Evolutionary conservation across 192 early-diverging fungal species (phyloP).

Genomic region (Coemansia sp.): DNA sequence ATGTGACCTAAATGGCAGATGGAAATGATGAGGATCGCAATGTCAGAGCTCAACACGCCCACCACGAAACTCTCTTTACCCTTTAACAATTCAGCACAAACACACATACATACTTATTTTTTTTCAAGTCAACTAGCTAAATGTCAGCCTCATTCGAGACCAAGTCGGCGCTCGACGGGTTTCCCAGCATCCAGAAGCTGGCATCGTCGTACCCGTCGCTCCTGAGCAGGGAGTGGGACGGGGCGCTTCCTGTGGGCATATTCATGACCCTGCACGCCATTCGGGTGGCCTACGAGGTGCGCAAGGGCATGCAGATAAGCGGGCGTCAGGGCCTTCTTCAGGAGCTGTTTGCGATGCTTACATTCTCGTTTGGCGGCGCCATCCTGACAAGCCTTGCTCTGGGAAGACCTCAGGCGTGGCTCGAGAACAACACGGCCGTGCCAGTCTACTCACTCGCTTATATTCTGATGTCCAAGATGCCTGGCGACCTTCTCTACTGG

Average conservation of each 20-base stretch:
- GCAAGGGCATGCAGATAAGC: constrained; percentile 38
- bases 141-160: not conserved
- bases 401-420: constrained; percentile 48
- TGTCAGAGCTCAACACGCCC: not conserved
- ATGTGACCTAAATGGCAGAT: constrained; percentile 1
- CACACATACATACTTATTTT: not conserved
- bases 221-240: constrained; percentile 35
- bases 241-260: constrained; percentile 48
- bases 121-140: not conserved
- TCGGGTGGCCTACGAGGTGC: constrained; percentile 54
- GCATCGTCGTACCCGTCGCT: constrained; percentile 28
- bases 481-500: constrained; percentile 45
- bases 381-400: constrained; percentile 51
- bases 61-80: not conserved
- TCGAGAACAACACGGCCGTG: constrained; percentile 45
- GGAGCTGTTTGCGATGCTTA: constrained; percentile 53
- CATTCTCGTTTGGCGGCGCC: constrained; percentile 54
- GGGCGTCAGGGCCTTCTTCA: constrained; percentile 44
- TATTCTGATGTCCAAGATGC: constrained; percentile 37
- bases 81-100: not conserved
- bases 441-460: constrained; percentile 44
- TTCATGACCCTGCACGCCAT: constrained; percentile 54
- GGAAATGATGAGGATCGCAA: not conserved
- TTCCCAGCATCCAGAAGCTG: constrained; percentile 35
- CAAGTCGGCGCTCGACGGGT: constrained; percentile 15